Conservation (phyloP, 345 rosid species). For the Aquilaria sinensis region DNA sequence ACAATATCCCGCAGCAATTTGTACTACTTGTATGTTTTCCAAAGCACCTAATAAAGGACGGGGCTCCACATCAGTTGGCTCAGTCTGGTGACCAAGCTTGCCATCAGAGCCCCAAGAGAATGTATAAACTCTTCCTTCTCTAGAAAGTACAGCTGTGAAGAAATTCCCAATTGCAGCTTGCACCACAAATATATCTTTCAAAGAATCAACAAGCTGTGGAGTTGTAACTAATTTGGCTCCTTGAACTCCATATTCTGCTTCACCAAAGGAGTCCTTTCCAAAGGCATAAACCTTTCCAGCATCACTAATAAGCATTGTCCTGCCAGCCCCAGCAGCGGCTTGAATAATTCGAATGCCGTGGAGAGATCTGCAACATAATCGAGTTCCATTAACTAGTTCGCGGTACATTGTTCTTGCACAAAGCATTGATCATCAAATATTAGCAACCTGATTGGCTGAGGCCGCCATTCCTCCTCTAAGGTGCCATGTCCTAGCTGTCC, state of each 20-base stretch:
- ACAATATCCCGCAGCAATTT: constrained; percentile 92
- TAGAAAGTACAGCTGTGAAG: constrained; percentile 85
- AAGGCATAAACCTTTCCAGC: constrained; percentile 79
- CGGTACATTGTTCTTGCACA: constrained; percentile 22
- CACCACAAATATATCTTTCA: constrained; percentile 76
- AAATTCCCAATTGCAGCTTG: constrained; percentile 90
- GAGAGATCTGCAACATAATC: constrained; percentile 81
- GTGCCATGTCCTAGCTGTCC: constrained; percentile 95
- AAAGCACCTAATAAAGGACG: constrained; percentile 84
- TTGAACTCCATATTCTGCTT: constrained; percentile 52
- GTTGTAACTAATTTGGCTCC: constrained; percentile 57
- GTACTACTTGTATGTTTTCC: constrained; percentile 82
- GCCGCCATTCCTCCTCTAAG: constrained; percentile 78
- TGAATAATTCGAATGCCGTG: constrained; percentile 87
- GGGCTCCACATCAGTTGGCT: constrained; percentile 61
- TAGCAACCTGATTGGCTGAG: constrained; percentile 79
- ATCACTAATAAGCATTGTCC: constrained; percentile 94
- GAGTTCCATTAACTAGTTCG: constrained; percentile 37
- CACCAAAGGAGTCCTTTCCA: constrained; percentile 82
- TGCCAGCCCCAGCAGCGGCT: constrained; percentile 79
- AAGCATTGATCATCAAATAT: constrained; percentile 24
- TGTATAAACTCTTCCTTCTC: constrained; percentile 95
- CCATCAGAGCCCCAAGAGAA: constrained; percentile 85
- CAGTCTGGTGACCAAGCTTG: constrained; percentile 80
- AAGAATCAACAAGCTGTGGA: constrained; percentile 73